Base-by-base conservation (phyloP, 345 rosid genomes). In the Dipteronia sinensis region DNA sequence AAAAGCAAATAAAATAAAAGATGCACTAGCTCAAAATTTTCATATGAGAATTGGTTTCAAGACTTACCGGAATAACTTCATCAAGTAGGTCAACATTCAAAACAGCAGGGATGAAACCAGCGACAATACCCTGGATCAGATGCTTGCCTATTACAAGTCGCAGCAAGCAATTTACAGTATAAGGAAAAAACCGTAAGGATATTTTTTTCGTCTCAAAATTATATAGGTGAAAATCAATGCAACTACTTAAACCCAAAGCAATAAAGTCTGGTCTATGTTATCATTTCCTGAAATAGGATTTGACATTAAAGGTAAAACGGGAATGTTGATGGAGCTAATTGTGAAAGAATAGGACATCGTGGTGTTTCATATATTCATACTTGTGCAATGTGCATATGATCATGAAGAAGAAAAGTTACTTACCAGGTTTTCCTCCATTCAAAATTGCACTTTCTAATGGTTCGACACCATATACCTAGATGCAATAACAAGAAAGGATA, bases 121-220 rank as follows among this genome's bases (percentile, higher is more conserved):
- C 86, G 9, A 92, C 93, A 79, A 90, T 80, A 62, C 93, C 95
- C 71, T 88, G 81, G 19, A 91, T 89, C 77, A 67, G 53, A 83
- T 89, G 92, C 46, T 67, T 65, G 66, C 92, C 93, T 91, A 74
- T 40, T 17, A 62, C 72, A 77, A 25, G 59, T 38, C 11, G 34
- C 44, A 40, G 49, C 59, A 76, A 3, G 56, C 62, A n/a, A 53
- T 20, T 3, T 76, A 56, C 3, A 15, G 2, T 11, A 71, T 49
- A 17, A 75, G 44, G 27, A 55, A 71, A 51, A 27, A 63, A 27
- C 3, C 15, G 3, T 12, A 3, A 65, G 46, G 31, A 72, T 19
- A 8, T 65, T 55, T 66, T 55, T 66, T 55, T 10, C 7, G 0
- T 13, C 20, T 20, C n/a, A 55, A 17, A 9, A 17, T 27, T 10